Conservation (phyloP, 1,284 basidiomycete genomes). For the Ustilago vetiveriae region DNA sequence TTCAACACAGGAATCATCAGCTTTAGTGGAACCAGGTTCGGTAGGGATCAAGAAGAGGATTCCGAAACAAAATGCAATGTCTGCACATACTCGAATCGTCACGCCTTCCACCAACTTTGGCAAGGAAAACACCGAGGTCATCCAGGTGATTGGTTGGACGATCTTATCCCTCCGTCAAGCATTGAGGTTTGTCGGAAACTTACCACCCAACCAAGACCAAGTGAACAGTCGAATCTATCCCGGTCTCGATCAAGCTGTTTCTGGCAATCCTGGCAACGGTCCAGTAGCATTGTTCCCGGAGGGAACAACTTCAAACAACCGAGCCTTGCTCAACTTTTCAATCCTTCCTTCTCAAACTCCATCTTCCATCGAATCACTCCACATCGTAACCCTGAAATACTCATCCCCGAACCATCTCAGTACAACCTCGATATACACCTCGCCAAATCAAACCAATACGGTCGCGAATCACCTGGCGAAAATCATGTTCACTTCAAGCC, state of each 20-base stretch:
- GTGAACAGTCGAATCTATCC: background rate
- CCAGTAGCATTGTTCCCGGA: slow-evolving; percentile 56
- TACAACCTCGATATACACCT: slow-evolving; percentile 15
- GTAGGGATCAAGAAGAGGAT: slow-evolving; percentile 23
- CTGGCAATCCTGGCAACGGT: too few species aligned
- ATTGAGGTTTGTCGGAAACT: slow-evolving; percentile 5
- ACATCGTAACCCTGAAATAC: slow-evolving; percentile 25
- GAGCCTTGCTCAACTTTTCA: slow-evolving; percentile 28
- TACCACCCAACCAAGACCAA: slow-evolving; percentile 11
- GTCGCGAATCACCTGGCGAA: background rate
- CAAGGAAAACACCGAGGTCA: background rate
- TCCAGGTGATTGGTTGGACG: slow-evolving; percentile 11
- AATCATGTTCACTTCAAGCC: slow-evolving; percentile 6
- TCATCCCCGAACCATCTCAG: slow-evolving; percentile 6
- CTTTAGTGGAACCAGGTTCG: background rate
- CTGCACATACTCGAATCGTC: slow-evolving; percentile 30
- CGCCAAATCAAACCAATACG: background rate
- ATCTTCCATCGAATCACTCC: background rate
- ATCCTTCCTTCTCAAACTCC: slow-evolving; percentile 1
- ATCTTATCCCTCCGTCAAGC: slow-evolving; percentile 6
- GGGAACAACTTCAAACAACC: slow-evolving; percentile 43
- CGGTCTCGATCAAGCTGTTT: slow-evolving; percentile 16
- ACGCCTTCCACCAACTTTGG: slow-evolving; percentile 15
- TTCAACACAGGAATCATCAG: background rate
- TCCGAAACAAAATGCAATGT: slow-evolving; percentile 42